phyloP scores from a whole-genome alignment of 805 yeast species.

The Scheffersomyces spartinae region DNA sequence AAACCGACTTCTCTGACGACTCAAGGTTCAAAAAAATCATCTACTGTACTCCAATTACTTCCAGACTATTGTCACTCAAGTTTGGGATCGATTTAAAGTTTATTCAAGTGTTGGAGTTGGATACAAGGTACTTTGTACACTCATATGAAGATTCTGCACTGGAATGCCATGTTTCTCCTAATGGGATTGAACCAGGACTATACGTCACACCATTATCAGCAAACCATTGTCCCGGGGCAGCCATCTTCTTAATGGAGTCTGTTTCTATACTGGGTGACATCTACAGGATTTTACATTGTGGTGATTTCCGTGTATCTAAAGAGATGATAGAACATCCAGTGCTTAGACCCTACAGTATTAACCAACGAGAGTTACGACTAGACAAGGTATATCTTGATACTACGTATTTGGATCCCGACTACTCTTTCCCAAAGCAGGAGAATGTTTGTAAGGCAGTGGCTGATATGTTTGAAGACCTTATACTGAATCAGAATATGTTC shows the following conservation, averaged over 20 bases:
- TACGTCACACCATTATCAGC: conserved; percentile 66
- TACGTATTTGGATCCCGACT: conserved; percentile 68
- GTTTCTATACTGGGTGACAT: conserved; percentile 11
- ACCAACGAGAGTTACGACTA: conserved; percentile 15
- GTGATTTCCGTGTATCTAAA: conserved; percentile 74
- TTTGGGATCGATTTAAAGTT: conserved; percentile 44
- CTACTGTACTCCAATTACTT: conserved; percentile 65
- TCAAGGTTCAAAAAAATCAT: conserved; percentile 41
- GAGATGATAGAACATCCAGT: conserved; percentile 33
- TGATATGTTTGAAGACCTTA: conserved; percentile 33
- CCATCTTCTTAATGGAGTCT: conserved; percentile 58
- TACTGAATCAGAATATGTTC: conserved; percentile 17
- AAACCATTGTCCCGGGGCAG: conserved; percentile 96
- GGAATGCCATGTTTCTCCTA: neutral
- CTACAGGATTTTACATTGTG: conserved; percentile 61
- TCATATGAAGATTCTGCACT: neutral
- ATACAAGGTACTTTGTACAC: conserved; percentile 25
- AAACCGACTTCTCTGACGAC: conserved; percentile 13
- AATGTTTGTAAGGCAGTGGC: conserved; percentile 53
- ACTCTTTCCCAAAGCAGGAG: conserved; percentile 70
- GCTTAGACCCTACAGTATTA: conserved; percentile 8
- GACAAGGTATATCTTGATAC: conserved; percentile 78
- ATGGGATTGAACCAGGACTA: conserved; percentile 14
- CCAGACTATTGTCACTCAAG: conserved; percentile 38
- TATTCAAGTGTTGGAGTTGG: conserved; percentile 26